Base-by-base conservation (phyloP, 179 eudicot genomes). In the Gypsophila paniculata region DNA sequence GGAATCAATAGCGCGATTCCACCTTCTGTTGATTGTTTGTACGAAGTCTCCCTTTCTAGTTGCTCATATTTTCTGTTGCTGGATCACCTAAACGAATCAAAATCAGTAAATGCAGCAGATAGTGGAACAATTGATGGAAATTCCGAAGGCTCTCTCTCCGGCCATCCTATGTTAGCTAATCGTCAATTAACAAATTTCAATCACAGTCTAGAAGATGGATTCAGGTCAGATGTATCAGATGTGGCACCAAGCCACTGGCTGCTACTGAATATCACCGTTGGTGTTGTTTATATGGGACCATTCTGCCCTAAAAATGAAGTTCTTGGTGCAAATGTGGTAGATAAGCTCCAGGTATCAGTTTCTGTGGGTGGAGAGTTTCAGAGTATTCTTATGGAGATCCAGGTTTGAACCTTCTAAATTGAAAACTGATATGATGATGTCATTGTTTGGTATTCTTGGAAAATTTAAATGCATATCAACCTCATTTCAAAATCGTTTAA, bases 1-100 rank as follows among this genome's bases (percentile, higher is more conserved):
- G 84, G 80, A 34, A 53, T 65, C 29, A 79, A 79, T 67, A 75
- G 76, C 74, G 66, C 66, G 29, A 68, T 77, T 54, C 58, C 79
- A 51, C 73, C 64, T 34, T 82, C 86, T 78, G 61, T 76, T 42
- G 85, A 83, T 78, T 82, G 83, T 78, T 67, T 87, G 79, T 73
- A 73, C 81, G 96, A 95, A 89, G 72, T 81, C 72, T 89, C 86
- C 57, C 66, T 89, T 64, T 85, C 89, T 75, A 79, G 76, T 75
- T 81, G 79, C 79, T 79, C 82, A 69, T 82, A 83, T 67, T 22
- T 76, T 79, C 66, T 89, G 69, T 57, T 69, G 72, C 51, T 92
- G 78, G 81, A 78, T 75, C 78, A 34, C 78, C 58, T 72, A 71
- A 72, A 74, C 71, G 76, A 75, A 55, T 82, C 78, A 59, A 82